These are phyloP conservation scores for Ochetophila trinervis DNA, from an alignment of 306 rosid species.

Conservation along the genomic window DNA sequence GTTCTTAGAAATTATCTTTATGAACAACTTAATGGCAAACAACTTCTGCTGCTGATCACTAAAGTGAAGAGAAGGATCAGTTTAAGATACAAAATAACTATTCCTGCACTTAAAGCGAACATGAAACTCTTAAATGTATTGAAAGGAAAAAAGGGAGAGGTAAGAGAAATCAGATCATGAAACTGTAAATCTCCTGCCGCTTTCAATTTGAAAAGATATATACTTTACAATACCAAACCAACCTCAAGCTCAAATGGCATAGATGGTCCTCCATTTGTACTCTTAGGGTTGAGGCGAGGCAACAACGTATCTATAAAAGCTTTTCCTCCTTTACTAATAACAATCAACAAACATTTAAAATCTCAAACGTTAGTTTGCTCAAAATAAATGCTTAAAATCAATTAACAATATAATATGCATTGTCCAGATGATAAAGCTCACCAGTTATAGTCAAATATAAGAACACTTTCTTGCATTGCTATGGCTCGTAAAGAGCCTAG, in stretches of 20 bases:
- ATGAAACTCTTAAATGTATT: neutral
- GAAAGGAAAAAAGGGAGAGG: neutral
- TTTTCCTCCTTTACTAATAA: conserved; percentile 80
- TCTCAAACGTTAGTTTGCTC: conserved; percentile 18
- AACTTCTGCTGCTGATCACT: neutral
- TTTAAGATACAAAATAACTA: too few species aligned
- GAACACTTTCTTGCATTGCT: conserved; percentile 85
- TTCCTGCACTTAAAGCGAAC: neutral
- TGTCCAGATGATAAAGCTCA: conserved; percentile 36
- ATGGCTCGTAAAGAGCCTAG: conserved; percentile 93
- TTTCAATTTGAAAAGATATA: conserved; percentile 8
- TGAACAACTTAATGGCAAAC: neutral
- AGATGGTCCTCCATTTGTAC: conserved; percentile 71
- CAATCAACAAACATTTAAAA: conserved; percentile 28
- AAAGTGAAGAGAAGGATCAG: neutral
- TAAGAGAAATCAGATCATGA: neutral
- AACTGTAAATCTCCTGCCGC: conserved; percentile 12
- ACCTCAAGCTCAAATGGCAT: conserved; percentile 99
- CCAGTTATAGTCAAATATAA: conserved; percentile 83
- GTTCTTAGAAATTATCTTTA: neutral
- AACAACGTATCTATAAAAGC: conserved; percentile 82
- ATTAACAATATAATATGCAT: conserved; percentile 1
- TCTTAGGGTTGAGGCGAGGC: conserved; percentile 83
- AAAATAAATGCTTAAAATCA: conserved; percentile 2
- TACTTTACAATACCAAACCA: conserved; percentile 28